Base-by-base conservation (phyloP, 2,329 filamentous ascomycete species). In the Teratosphaeria destructans region DNA sequence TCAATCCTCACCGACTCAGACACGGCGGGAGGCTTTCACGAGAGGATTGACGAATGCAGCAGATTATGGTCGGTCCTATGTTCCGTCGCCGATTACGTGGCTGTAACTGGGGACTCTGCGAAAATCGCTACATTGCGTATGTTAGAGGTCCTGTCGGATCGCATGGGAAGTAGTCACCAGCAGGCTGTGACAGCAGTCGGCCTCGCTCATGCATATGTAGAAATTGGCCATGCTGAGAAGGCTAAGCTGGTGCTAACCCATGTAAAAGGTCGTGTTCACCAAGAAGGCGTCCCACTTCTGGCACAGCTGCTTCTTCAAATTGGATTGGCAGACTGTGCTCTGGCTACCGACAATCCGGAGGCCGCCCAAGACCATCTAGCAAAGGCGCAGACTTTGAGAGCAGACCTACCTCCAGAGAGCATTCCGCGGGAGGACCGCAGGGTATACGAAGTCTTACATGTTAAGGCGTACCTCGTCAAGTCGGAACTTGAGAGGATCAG, bases 141-240 rank as follows among this genome's bases (percentile, higher is more conserved):
- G 19, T 54, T 65, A 4, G 27, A 23, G 5, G 59, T 59, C 11
- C 34, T 66, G 3, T 53, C 55, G 16, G 16, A 49, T 23, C 43
- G 16, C 5, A n/a, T 49, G 10, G 43, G 43, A 8, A 49, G 3
- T 5, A 23, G n/a, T 19, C 43, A 49, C 23, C 27, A 53, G 19
- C 27, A 64, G 39, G 10, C 55, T 52, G 12, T 56, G 6, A 16
- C 32, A 14, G 26, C 52, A 27, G 39, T n/a, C 11, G 55, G 75
- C 14, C 72, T 85, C 6, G 81, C 79, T 1, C 65, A 79, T 7
- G 81, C 85, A 62, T 83, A 85, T 66, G 75, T 84, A 52, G 76
- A 78, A 5, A 76, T 87, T 61, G 85, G 85, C 32, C 83, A 85
- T 65, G 81, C 81, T 55, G 81, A 80, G 52, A 82, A 82, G 66